Base-by-base conservation (phyloP, 176 grass and related monocot species). In the Typha latifolia region DNA sequence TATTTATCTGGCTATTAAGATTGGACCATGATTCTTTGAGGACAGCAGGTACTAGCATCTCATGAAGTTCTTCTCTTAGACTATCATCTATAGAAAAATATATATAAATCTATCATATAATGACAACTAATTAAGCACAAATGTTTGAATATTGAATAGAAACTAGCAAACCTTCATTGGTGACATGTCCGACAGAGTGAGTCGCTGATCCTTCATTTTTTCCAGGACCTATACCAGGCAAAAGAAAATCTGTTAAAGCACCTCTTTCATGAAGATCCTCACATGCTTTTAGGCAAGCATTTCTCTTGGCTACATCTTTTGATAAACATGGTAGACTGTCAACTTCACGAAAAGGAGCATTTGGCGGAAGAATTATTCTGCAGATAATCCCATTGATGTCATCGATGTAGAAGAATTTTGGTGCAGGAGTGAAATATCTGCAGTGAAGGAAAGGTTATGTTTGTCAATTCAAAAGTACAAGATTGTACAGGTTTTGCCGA, bases 211-310 rank as follows among this genome's bases (percentile, higher is more conserved):
- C 80, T n/a, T 49, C 86, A 61, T 66, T 81, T 72, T 83, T 84
- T 79, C 55, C 80, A 71, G 74, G 72, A 83, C 55, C 72, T 74
- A 75, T 27, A 79, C 74, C 82, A 18, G 92, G 92, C 53, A 96
- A 75, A 73, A 96, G 92, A 89, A 86, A 96, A 83, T 96, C 82
- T 56, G 87, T 89, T 78, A 96, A 85, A 81, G 85, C 88, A 86
- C 88, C 82, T 48, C 74, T 12, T 66, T 86, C 66, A 75, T 91
- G 88, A 86, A 96, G 88, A 53, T 82, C 77, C 62, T 80, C 67
- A 75, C 80, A 96, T 74, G 85, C 92, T 75, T 79, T 84, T 76
- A 96, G 79, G 71, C 92, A 96, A 57, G 78, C 85, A 82, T 91
- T 62, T 66, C 92, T 86, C 75, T 78, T 96, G 80, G 92, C 92